Conservation (phyloP, 2,329 filamentous ascomycete genomes). For the Lachnellula cervina region DNA sequence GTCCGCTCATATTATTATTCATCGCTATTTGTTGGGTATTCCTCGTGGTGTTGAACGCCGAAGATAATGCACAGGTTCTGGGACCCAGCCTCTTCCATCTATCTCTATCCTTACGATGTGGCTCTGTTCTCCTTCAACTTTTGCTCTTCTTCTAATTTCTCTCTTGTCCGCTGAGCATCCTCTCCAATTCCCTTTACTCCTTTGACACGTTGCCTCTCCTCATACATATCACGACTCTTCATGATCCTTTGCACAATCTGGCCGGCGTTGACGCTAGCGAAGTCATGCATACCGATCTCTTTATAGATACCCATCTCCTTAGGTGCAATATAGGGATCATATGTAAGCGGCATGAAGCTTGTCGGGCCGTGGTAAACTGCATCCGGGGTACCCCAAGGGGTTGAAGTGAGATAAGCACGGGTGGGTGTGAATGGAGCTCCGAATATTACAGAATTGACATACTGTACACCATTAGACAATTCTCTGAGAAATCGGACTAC, state of each 20-base stretch:
- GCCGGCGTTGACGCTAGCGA: constrained; percentile 82
- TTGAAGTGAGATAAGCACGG: constrained; percentile 66
- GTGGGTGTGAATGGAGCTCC: constrained; percentile 84
- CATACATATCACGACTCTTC: constrained; percentile 79
- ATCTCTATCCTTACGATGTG: neutral
- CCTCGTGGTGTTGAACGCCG: constrained; percentile 24
- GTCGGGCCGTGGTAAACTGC: constrained; percentile 97
- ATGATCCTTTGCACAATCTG: constrained; percentile 90
- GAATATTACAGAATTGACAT: constrained; percentile 83
- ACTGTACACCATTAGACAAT: constrained; percentile 44
- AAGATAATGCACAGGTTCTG: constrained; percentile 13
- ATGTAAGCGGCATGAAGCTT: constrained; percentile 61
- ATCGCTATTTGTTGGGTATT: constrained; percentile 5
- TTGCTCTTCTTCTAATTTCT: constrained; percentile 50
- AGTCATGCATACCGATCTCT: constrained; percentile 72
- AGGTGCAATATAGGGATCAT: constrained; percentile 75
- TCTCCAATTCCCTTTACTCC: constrained; percentile 80
- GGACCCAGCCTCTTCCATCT: neutral
- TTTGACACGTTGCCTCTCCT: constrained; percentile 86
- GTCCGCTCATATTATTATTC: too few relatives aligned
- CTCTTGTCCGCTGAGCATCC: constrained; percentile 56
- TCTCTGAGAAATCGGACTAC: constrained; percentile 22
- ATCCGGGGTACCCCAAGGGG: constrained; percentile 70
- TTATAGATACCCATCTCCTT: constrained; percentile 81
- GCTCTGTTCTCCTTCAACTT: constrained; percentile 19